Evolutionary conservation across 1,284 basidiomycete genomes (phyloP).

Genomic region (Athelia psychrophila): DNA sequence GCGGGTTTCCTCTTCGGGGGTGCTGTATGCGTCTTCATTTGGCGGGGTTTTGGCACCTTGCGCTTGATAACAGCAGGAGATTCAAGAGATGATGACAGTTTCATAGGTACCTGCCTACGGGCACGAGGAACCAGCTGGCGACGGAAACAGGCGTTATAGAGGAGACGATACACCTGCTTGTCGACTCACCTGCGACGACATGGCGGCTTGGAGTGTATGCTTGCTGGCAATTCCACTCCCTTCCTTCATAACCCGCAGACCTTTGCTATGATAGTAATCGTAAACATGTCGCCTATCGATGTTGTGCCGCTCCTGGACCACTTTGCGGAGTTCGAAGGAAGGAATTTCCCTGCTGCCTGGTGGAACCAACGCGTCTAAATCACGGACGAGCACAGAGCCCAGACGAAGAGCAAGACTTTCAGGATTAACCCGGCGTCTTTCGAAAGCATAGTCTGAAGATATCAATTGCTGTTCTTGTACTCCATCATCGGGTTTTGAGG

Average conservation of each 20-base stretch:
- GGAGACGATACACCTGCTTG: neutral
- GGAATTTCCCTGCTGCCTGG: slow-evolving; percentile 73
- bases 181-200: neutral
- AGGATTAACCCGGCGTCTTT: slow-evolving; percentile 21
- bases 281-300: slow-evolving; percentile 73
- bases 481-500: neutral
- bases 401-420: slow-evolving; percentile 60
- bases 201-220: neutral
- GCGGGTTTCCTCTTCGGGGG: neutral
- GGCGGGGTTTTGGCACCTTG: neutral
- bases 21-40: neutral
- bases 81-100: neutral
- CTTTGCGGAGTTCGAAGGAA: slow-evolving; percentile 62
- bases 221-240: slow-evolving; percentile 41
- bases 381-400: slow-evolving; percentile 60
- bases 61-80: neutral
- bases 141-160: neutral
- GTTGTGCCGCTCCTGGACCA: slow-evolving; percentile 61
- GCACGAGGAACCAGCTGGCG: neutral
- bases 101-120: neutral
- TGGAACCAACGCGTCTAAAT: slow-evolving; percentile 61
- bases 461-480: neutral
- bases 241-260: slow-evolving; percentile 65
- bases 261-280: slow-evolving; percentile 68
- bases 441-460: neutral